Percentiles rank a stretch among this genome's conserved stretches.
phyloP scores from a whole-genome alignment of 345 rosid genomes.

The Microcos paniculata region DNA sequence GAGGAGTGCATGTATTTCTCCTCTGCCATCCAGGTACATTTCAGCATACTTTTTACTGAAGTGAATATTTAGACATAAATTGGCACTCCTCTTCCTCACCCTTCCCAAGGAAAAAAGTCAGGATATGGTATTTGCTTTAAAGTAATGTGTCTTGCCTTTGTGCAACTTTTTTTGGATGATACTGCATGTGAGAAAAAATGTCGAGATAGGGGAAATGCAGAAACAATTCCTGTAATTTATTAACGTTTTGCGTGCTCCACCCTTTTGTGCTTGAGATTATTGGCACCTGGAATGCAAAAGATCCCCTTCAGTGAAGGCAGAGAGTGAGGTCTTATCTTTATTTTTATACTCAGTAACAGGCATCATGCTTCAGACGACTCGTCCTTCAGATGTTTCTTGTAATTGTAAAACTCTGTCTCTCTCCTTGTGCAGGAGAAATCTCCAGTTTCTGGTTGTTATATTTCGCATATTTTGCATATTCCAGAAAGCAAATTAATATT shows the following conservation, averaged over 20 bases:
- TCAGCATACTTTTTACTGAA: neutral
- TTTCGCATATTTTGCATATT: constrained; percentile 2
- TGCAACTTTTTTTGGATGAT: neutral
- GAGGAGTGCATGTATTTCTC: constrained; percentile 76
- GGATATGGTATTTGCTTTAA: neutral
- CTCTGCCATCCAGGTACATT: constrained; percentile 87
- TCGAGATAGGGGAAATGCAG: neutral
- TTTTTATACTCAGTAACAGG: neutral
- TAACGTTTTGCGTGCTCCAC: neutral
- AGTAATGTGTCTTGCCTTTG: neutral
- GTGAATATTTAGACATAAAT: neutral
- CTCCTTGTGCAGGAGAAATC: neutral
- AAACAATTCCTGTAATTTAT: neutral
- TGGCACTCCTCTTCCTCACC: neutral
- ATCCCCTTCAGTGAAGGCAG: neutral
- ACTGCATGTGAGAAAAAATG: neutral
- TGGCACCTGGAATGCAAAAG: neutral
- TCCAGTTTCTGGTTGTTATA: neutral
- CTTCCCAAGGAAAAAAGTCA: neutral
- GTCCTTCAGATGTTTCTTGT: neutral
- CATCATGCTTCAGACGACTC: neutral
- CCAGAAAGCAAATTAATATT: neutral
- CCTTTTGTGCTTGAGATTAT: neutral
- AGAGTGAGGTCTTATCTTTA: neutral
- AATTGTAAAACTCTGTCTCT: neutral